Evolutionary conservation across 768 basidiomycete genomes (phyloP).

Genomic region (Suillus fuscotomentosus): DNA sequence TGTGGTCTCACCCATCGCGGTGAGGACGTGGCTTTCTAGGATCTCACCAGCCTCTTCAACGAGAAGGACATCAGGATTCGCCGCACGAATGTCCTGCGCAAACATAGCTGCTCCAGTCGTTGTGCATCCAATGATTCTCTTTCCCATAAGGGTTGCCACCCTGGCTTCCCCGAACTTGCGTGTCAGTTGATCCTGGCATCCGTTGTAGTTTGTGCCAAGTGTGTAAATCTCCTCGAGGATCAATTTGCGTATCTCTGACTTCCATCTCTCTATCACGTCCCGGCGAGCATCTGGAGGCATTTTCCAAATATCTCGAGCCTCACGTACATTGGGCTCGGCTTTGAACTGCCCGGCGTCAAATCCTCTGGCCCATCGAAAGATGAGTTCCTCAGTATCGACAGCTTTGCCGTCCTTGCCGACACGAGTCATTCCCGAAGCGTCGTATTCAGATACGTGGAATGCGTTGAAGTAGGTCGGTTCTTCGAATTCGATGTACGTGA

Average conservation of each 20-base stretch:
- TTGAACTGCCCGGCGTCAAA: slow-evolving; percentile 43
- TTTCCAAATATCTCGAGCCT: slow-evolving; percentile 35
- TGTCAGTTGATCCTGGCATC: slow-evolving; percentile 32
- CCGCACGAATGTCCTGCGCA: slow-evolving; percentile 42
- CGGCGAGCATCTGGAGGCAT: slow-evolving; percentile 30
- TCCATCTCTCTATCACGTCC: slow-evolving; percentile 33
- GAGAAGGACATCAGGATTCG: slow-evolving; percentile 50
- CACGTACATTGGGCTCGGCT: slow-evolving; percentile 18
- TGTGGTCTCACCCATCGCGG: slow-evolving; percentile 46
- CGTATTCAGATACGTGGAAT: slow-evolving; percentile 38
- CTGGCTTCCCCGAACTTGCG: slow-evolving; percentile 36
- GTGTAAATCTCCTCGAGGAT: slow-evolving; percentile 33
- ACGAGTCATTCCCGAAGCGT: slow-evolving; percentile 41
- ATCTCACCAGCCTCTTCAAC: slow-evolving; percentile 79
- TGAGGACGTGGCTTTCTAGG: slow-evolving; percentile 63
- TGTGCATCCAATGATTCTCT: slow-evolving; percentile 64
- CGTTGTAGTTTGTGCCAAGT: slow-evolving; percentile 39
- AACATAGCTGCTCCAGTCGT: slow-evolving; percentile 72
- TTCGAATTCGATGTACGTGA: slow-evolving; percentile 53
- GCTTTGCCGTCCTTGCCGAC: slow-evolving; percentile 41
- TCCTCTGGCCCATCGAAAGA: slow-evolving; percentile 48
- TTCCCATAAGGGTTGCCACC: slow-evolving; percentile 36
- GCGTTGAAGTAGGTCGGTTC: slow-evolving; percentile 44
- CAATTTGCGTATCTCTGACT: slow-evolving; percentile 32
- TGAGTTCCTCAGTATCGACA: slow-evolving; percentile 39